Base-by-base conservation (phyloP, 441 rosid species). In the Jatropha multifida region DNA sequence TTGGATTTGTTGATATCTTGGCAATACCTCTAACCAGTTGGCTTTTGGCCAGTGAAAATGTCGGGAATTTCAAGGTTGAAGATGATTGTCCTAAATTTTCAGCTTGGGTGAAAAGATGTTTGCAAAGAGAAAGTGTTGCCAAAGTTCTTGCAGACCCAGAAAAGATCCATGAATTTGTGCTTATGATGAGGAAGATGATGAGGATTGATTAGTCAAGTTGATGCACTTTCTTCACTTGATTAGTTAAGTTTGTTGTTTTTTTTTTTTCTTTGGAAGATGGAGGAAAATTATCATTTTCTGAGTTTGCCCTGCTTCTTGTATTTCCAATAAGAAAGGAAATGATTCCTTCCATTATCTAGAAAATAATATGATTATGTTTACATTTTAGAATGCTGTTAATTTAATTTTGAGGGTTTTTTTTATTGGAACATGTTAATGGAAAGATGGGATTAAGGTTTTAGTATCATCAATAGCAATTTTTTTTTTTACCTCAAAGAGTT, bases 21-120 rank as follows among this genome's bases (percentile, higher is more conserved):
- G 58, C 75, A 6, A 71, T 90, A 20, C 86, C 86, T 2, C 2
- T 83, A 7, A 75, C 85, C 14, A 41, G 63, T 61, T 88, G 86
- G 88, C 84, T 86, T 76, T 60, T 74, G 38, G 82, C 82, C 3
- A 46, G 42, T 49, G 88, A 88, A 86, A 85, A 81, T 68, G 59
- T 70, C 23, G 89, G 89, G 0, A 81, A 77, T 17, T 88, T 89
- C 38, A 67, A 76, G 76, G 71, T 84, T 49, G 86, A 74, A 63
- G 74, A 73, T 2, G 72, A 74, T 44, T 83, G 87, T 75, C 91
- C 91, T 27, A 88, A 88, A 48, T 0, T 88, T 20, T 76, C 85
- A 1, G 83, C 81, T 0, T 88, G 90, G 90, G 64, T 77, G 15
- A 81, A 83, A 66, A 82, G 84, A 72, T 87, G 90, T 81, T 32